These are phyloP conservation scores for Pisolithus tinctorius DNA, from an alignment of 768 basidiomycete genomes.

Conservation along the genomic window DNA sequence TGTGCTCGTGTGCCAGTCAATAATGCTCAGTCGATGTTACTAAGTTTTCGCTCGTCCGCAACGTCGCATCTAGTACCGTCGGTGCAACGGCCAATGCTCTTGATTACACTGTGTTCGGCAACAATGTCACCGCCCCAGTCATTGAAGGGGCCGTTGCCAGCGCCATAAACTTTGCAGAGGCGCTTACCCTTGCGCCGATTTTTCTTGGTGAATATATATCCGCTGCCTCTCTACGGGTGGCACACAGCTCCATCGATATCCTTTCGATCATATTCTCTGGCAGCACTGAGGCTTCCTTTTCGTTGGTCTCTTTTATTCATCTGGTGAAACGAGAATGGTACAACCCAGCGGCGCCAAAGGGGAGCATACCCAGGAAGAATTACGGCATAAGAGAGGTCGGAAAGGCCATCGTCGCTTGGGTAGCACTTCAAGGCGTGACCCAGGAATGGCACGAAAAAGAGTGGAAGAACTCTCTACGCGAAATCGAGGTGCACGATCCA, in stretches of 20 bases:
- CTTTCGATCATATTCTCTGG: constrained; percentile 68
- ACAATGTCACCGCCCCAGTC: constrained; percentile 48
- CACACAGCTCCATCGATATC: constrained; percentile 68
- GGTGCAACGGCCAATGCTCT: constrained; percentile 53
- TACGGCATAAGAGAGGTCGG: constrained; percentile 62
- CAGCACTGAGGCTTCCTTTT: constrained; percentile 75
- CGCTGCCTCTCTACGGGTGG: constrained; percentile 66
- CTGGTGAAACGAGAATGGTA: constrained; percentile 78
- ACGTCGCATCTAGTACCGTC: constrained; percentile 50
- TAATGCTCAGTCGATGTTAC: constrained; percentile 3
- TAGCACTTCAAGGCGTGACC: constrained; percentile 73
- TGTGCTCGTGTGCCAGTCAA: constrained; percentile 2
- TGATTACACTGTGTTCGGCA: constrained; percentile 62
- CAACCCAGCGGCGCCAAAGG: constrained; percentile 42
- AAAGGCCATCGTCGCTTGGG: constrained; percentile 72
- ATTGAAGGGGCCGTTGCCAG: constrained; percentile 53
- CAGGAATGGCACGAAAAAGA: constrained; percentile 71
- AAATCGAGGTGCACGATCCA: constrained; percentile 56
- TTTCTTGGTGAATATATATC: constrained; percentile 71
- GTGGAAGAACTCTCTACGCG: constrained; percentile 61
- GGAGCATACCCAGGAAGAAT: constrained; percentile 49
- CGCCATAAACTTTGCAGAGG: constrained; percentile 60
- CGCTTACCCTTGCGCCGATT: constrained; percentile 68
- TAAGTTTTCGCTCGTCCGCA: constrained; percentile 65
- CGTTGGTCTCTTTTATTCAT: constrained; percentile 69